Evolutionary conservation across 371 early-diverging fungal species (phyloP), one percentile per base, ranked within the genome.

Genomic region (Nosema muscidifuracis): DNA sequence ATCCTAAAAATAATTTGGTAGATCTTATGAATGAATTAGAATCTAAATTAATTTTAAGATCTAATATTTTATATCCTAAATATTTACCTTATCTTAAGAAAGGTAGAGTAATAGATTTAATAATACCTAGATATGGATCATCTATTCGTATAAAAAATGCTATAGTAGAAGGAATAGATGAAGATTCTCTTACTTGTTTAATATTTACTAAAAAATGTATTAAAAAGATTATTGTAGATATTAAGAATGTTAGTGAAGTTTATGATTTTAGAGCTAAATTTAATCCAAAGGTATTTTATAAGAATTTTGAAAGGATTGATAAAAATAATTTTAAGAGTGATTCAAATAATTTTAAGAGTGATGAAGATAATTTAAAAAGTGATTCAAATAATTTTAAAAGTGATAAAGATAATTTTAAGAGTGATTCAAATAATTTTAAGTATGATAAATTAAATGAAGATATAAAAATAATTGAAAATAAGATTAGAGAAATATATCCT

Each of bases 31-130:
- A 20, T 10, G 53, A 50, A 30, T 24, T 69, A 51, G 70, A 74
- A 47, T 22, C 30, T 1, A 20, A 69, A 43, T 57, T 26, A 24
- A 22, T 58, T 16, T 28, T 56, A 61, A 57, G 78, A 53, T 61
- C 43, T 40, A 38, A 67, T 16, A 60, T 10, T 10, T 44, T 73
- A 1, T 0, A n/a, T 3, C 15, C 16, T 15, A 26, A 2, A 12
- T 51, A 50, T 40, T 6, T 44, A 47, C 28, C 31, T 20, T 50
- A 67, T 72, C 1, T 58, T 28, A 67, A 58, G 44, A 67, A 53
- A 31, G 76, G 76, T 34, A 69, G 79, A 42, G 71, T 79, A 20
- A 51, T 79, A 24, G 73, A 79, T 68, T 1, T 79, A 30, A 33
- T 75, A 13, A 58, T 79, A 10, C 67, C 64, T 0, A 53, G 73